Evolutionary conservation across 345 rosid species (phyloP), one percentile per base, ranked within the genome.

Genomic region (Citrus unshiu): DNA sequence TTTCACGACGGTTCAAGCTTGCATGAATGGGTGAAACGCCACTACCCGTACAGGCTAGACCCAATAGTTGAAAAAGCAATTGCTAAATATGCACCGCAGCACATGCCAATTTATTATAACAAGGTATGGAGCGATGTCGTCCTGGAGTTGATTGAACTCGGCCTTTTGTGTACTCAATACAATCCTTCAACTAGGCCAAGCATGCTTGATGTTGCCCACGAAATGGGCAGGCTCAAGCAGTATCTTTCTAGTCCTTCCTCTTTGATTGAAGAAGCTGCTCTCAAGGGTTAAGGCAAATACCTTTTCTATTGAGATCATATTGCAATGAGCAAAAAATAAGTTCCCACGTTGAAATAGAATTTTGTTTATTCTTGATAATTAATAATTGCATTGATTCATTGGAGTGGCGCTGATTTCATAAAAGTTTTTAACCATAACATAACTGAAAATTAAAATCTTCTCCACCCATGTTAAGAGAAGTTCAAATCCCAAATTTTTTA

Each of bases 181-280:
- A 88, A 83, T 76, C 97, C 98, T 72, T 82, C 91, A 65, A 86
- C 89, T 58, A 89, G 99, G 81, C 99, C 99, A 65, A 89, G 66
- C 83, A 96, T 93, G 99, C 76, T 89, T 8, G 94, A 96, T 79
- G 88, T 96, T 1, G 89, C 97, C 24, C 77, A 79, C 29, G 98
- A 94, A 82, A 90, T 96, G 87, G 93, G 91, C 35, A 78, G 85
- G 74, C 86, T 94, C 62, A 96, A 90, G 88, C 93, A 92, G 18
- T 90, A 80, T 81, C 84, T 96, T 22, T 86, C 90, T 34, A 73
- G 70, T 74, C 87, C 87, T 75, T 71, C 89, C 74, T 84, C 86
- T 39, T 70, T 72, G 76, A 65, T 58, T 22, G 79, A 79, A 79
- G 84, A 81, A 77, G 72, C 81, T 68, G 77, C 83, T 40, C 71